These are phyloP conservation scores for Posidonia australis DNA, from an alignment of 106 monocot species.

Conservation along the genomic window DNA sequence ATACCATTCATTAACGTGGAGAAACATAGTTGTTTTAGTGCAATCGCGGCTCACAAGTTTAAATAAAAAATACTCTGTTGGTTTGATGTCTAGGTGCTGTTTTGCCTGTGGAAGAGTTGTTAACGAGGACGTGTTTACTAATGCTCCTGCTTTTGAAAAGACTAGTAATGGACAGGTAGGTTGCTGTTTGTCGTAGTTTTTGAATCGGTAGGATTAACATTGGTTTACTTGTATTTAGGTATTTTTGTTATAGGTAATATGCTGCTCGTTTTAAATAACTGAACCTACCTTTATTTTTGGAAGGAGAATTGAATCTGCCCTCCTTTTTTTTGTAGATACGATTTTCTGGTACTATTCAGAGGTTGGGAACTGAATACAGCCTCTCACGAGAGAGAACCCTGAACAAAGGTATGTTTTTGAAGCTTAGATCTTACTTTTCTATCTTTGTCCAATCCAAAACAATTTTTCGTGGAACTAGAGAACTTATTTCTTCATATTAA, in stretches of 20 bases:
- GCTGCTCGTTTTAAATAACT: not conserved
- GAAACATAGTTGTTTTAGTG: not conserved
- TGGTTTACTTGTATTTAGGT: not conserved
- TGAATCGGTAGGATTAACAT: not conserved
- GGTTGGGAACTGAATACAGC: conserved; percentile 31
- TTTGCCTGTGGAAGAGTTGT: conserved; percentile 51
- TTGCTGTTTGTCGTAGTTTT: not conserved
- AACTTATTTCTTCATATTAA: not conserved
- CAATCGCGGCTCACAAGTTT: not conserved
- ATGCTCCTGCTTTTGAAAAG: conserved; percentile 47
- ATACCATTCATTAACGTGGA: not conserved
- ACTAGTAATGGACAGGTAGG: conserved; percentile 42
- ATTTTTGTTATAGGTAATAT: not conserved
- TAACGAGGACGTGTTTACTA: conserved; percentile 40
- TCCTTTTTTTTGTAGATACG: conserved; percentile 31
- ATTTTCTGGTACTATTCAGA: conserved; percentile 32
- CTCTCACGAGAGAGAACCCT: conserved; percentile 69
- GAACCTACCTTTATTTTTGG: not conserved
- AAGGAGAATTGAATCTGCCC: not conserved
- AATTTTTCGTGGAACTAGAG: not conserved
- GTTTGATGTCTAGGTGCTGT: conserved; percentile 43
- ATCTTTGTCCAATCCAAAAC: not conserved
- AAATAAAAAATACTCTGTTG: not conserved
- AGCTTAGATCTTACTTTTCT: not conserved
- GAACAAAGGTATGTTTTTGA: conserved; percentile 30